Base-by-base conservation (phyloP, 345 rosid genomes). In the Murraya paniculata region DNA sequence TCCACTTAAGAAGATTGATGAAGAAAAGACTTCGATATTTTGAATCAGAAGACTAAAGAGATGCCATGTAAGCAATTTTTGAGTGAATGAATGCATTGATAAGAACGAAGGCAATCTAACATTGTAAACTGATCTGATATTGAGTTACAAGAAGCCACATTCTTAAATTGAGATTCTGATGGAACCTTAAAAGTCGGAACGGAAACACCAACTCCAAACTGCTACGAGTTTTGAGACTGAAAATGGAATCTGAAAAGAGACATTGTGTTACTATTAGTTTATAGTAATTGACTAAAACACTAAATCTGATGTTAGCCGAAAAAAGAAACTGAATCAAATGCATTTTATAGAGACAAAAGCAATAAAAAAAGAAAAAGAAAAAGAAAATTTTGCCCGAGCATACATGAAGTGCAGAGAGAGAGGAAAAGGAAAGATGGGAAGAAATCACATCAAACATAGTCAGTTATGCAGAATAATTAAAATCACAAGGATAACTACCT, bases 201-300 rank as follows among this genome's bases (percentile, higher is more conserved):
- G 64, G 91, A 82, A 36, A 95, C 88, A 68, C 98, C 98, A 80
- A 91, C 90, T 83, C 95, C 98, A 71, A 71, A 75, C 89, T 66
- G 95, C 98, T 82, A 91, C 80, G 81, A 87, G 91, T 83, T 84
- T 90, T 72, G 98, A 84, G 88, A 95, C 86, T 74, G 95, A 93
- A 83, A 95, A 88, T 64, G 98, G 98, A 73, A 95, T 84, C 95
- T 95, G 88, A 69, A 79, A 81, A 82, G 60, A 27, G 41, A 39
- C 27, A 25, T 28, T 48, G 71, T 24, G 18, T 24, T 72, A 50
- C 10, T 4, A 19, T 9, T 28, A 22, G 28, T 13, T 78, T 14
- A 21, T 25, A 14, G 48, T 31, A 72, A 53, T 64, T 21, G 10
- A 65, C 38, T 39, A 78, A 64, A 21, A 64, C n/a, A 11, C 5